These are phyloP conservation scores for Colletotrichum gloeosporioides DNA, from an alignment of 2,329 filamentous ascomycete genomes.

Conservation along the genomic window DNA sequence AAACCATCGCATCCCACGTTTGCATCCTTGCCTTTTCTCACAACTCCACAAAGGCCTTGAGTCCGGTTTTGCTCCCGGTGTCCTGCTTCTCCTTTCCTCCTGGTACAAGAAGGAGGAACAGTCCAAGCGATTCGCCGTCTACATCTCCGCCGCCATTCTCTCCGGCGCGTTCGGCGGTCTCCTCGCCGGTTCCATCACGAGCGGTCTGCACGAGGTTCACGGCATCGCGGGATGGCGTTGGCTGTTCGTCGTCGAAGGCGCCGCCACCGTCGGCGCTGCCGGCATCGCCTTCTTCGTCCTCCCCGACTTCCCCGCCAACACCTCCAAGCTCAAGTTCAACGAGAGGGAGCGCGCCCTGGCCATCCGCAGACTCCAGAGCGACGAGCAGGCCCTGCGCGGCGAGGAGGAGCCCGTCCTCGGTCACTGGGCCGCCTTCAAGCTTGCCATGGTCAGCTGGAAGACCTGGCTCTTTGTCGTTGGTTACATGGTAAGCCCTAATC, in stretches of 20 bases:
- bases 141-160: slow-evolving; percentile 74
- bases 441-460: slow-evolving; percentile 41
- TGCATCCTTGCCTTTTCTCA: background rate
- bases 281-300: slow-evolving; percentile 70
- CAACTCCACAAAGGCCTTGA: slow-evolving; percentile 58
- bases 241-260: slow-evolving; percentile 68
- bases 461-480: slow-evolving; percentile 44
- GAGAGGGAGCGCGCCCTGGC: slow-evolving; percentile 65
- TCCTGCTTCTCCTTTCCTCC: slow-evolving; percentile 66
- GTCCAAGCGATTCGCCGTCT: slow-evolving; percentile 56
- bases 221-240: slow-evolving; percentile 53
- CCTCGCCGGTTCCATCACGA: slow-evolving; percentile 63
- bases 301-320: slow-evolving; percentile 72
- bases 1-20: background rate
- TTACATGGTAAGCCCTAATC: slow-evolving; percentile 38
- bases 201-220: slow-evolving; percentile 58
- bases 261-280: slow-evolving; percentile 68
- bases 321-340: slow-evolving; percentile 54
- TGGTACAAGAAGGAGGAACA: slow-evolving; percentile 61
- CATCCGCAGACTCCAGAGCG: slow-evolving; percentile 62
- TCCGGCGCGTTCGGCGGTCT: slow-evolving; percentile 71
- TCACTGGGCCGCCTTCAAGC: slow-evolving; percentile 20
- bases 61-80: slow-evolving; percentile 64
- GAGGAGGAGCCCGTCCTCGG: slow-evolving; percentile 64
- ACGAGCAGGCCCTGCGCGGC: slow-evolving; percentile 65